These are phyloP conservation scores for Colletotrichum australisinense DNA, from an alignment of 2,329 filamentous ascomycete species.

Conservation along the genomic window DNA sequence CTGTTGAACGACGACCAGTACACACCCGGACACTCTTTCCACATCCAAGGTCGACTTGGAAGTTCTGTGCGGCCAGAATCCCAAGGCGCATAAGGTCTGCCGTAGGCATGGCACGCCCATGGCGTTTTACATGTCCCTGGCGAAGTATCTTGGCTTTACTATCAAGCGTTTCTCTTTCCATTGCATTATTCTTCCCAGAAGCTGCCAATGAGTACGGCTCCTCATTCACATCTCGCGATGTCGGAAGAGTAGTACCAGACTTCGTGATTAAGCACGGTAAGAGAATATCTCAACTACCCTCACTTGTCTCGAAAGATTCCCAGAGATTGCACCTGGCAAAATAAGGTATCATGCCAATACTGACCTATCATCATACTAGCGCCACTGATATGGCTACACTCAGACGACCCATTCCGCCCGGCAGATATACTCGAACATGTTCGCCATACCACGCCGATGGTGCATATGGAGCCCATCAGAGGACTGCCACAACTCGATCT, in stretches of 20 bases:
- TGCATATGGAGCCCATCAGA: not conserved
- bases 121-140: not conserved
- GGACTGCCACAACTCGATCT: not conserved
- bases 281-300: not conserved
- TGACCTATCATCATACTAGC: not conserved
- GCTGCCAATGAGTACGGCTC: not conserved
- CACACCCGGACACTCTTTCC: not conserved
- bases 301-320: not conserved
- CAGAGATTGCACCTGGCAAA: not conserved
- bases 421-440: not conserved
- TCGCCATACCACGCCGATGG: not conserved
- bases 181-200: not conserved
- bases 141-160: not conserved
- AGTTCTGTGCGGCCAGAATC: too few relatives aligned
- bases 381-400: not conserved
- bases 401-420: not conserved
- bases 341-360: not conserved
- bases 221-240: not conserved
- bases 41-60: too few relatives aligned
- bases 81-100: too few relatives aligned
- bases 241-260: not conserved
- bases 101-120: not conserved
- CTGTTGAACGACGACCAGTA: not conserved
- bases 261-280: not conserved
- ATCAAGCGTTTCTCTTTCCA: not conserved